Evolutionary conservation across 768 basidiomycete species (phyloP).

Genomic region (Baorangia bicolor): DNA sequence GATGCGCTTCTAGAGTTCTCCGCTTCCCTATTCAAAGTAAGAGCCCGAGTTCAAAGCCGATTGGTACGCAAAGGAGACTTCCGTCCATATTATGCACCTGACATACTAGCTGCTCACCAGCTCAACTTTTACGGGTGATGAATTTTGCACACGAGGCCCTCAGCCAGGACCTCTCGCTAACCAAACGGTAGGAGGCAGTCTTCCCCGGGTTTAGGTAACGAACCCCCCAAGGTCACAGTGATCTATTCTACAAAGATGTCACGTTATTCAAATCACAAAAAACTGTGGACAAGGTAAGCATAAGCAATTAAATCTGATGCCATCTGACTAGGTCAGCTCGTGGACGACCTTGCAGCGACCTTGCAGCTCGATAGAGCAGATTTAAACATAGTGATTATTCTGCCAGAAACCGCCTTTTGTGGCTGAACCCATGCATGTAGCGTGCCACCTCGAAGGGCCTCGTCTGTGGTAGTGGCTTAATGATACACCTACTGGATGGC

Average conservation of each 20-base stretch:
- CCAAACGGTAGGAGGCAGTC: slow-evolving; percentile 54
- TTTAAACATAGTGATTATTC: slow-evolving; percentile 64
- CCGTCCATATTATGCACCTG: not conserved
- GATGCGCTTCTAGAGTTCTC: slow-evolving; percentile 25
- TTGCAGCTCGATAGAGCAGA: slow-evolving; percentile 70
- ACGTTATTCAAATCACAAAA: slow-evolving; percentile 71
- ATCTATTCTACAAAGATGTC: slow-evolving; percentile 88
- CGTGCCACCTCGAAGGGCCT: slow-evolving; percentile 90
- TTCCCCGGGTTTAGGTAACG: slow-evolving; percentile 7
- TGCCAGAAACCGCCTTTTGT: not conserved
- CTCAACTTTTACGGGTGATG: slow-evolving; percentile 65
- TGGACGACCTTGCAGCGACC: slow-evolving; percentile 89
- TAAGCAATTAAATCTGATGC: not conserved
- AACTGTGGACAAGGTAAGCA: slow-evolving; percentile 71
- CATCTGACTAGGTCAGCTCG: slow-evolving; percentile 50
- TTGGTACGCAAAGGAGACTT: slow-evolving; percentile 35
- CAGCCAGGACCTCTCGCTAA: slow-evolving; percentile 49
- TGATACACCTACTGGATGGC: slow-evolving; percentile 56
- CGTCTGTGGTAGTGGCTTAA: slow-evolving; percentile 65
- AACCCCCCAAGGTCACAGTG: slow-evolving; percentile 46
- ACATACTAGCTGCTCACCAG: slow-evolving; percentile 35
- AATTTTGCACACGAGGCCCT: slow-evolving; percentile 72
- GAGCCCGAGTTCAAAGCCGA: slow-evolving; percentile 38
- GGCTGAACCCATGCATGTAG: slow-evolving; percentile 39
- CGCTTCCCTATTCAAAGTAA: slow-evolving; percentile 38